Base-by-base conservation (phyloP, 768 basidiomycete species). In the Rubroboletus satanas region DNA sequence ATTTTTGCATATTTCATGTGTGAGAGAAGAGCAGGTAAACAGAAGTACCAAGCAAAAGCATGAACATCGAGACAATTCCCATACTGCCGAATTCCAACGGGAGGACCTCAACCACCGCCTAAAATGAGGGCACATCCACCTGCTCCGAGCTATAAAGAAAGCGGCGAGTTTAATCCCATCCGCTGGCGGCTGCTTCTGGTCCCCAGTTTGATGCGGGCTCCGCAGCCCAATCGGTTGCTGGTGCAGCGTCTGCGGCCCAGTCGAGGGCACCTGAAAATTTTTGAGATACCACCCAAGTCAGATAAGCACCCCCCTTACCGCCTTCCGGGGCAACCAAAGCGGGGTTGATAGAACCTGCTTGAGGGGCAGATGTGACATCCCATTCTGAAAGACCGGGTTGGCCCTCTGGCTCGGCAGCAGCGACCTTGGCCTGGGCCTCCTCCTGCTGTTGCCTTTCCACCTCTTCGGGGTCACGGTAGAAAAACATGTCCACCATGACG, bases 401-500 rank as follows among this genome's bases (percentile, higher is more conserved):
- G 42, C 68, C 73, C 54, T 74, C 83, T 59, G 80, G 83, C 48
- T 82, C 83, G 58, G 83, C 80, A 60, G 83, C 79, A 48, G 74
- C 73, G 49, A 77, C 75, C 76, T 94, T 94, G 64, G 90, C 90
- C 60, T 88, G 84, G 28, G 91, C 90, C 72, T 92, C 93, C 71
- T 93, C 95, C 69, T 90, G 87, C 71, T 93, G 91, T 77, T 98
- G 96, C 77, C 90, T 92, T 84, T 98, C 95, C 64, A 98, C 90
- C 76, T 99, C 97, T 73, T 99, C 95, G 58, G 96, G 94, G 77
- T 98, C 96, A 68, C 96, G 91, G 85, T 98, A 98, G 87, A 98
- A 94, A 88, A 95, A 95, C 88, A 96, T 89, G 75, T 96, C 95
- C 62, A 95, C 93, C 92, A 98, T 97, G 74, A 97, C 89, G 72